phyloP scores from a whole-genome alignment of 495 filamentous ascomycete species.

The Cercophora scortea region DNA sequence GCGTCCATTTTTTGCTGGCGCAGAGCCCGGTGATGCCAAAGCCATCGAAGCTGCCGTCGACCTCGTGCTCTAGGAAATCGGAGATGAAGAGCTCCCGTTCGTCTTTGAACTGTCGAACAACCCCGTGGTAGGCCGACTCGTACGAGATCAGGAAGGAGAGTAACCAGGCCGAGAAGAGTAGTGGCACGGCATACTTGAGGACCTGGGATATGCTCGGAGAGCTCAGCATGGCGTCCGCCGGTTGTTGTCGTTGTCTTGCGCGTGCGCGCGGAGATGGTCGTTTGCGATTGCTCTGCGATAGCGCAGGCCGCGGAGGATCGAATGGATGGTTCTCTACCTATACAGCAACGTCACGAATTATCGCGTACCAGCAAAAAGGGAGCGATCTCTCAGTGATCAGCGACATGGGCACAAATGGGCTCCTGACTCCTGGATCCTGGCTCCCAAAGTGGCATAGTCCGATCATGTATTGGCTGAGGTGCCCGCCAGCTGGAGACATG shows the following conservation, averaged over 20 bases:
- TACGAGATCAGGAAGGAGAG: constrained; percentile 8
- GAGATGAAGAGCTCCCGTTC: constrained; percentile 21
- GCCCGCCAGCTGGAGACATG: too few species aligned
- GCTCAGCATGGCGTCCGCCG: constrained; percentile 10
- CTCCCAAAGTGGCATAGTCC: too few species aligned
- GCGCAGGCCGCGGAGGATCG: too few species aligned
- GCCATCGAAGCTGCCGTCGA: constrained; percentile 26
- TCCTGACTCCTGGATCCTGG: too few species aligned
- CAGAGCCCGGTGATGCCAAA: constrained; percentile 17
- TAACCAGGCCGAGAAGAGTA: constrained; percentile 10
- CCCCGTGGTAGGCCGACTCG: constrained; percentile 6
- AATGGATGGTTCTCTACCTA: too few species aligned
- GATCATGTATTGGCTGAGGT: too few species aligned
- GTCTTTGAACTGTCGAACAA: constrained; percentile 15
- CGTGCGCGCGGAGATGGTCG: too few species aligned
- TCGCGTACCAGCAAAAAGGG: too few species aligned
- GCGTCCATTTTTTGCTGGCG: constrained; percentile 20
- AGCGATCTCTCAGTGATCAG: too few species aligned
- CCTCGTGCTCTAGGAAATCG: constrained; percentile 16
- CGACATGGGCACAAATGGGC: too few species aligned
- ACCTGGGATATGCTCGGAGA: constrained; percentile 8
- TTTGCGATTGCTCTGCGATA: too few species aligned
- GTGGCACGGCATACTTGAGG: constrained; percentile 11
- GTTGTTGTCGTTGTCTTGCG: background rate
- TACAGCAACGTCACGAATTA: too few species aligned